Conservation (phyloP, 2,329 filamentous ascomycete genomes). For the Cytospora mali region DNA sequence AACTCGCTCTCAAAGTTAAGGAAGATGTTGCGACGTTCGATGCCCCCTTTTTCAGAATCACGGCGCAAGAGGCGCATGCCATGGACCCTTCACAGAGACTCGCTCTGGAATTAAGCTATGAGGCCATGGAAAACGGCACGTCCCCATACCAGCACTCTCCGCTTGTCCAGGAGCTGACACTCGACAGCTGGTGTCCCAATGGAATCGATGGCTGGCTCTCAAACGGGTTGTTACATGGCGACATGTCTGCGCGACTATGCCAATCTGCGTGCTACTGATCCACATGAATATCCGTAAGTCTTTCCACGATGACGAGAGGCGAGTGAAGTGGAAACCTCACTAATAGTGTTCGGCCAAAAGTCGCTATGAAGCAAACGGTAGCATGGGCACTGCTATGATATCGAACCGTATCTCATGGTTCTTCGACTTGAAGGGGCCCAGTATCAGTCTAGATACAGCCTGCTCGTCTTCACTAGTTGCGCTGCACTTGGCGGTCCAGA, state of each 20-base stretch:
- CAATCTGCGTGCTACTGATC: constrained; percentile 7
- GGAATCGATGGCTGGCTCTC: constrained; percentile 10
- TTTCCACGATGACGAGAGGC: not conserved
- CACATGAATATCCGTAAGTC: constrained; percentile 14
- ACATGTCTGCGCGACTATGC: constrained; percentile 7
- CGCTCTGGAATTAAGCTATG: constrained; percentile 9
- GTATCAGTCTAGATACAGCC: constrained; percentile 48
- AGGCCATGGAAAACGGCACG: constrained; percentile 3
- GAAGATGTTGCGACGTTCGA: constrained; percentile 16
- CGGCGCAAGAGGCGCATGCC: constrained; percentile 5
- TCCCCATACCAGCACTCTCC: not conserved
- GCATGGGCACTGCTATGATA: constrained; percentile 38
- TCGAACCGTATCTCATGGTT: constrained; percentile 46
- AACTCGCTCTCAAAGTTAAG: constrained; percentile 3
- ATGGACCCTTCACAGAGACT: constrained; percentile 7
- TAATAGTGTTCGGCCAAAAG: not conserved
- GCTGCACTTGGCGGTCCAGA: constrained; percentile 44
- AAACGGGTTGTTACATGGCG: constrained; percentile 17
- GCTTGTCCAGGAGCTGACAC: not conserved
- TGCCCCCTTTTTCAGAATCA: not conserved
- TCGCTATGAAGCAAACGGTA: constrained; percentile 10
- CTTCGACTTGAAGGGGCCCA: constrained; percentile 46
- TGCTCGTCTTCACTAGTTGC: constrained; percentile 47
- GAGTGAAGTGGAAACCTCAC: not conserved
- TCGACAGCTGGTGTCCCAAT: constrained; percentile 13